Evolutionary conservation across 1,284 basidiomycete genomes (phyloP).

Genomic region (Meira nashicola): DNA sequence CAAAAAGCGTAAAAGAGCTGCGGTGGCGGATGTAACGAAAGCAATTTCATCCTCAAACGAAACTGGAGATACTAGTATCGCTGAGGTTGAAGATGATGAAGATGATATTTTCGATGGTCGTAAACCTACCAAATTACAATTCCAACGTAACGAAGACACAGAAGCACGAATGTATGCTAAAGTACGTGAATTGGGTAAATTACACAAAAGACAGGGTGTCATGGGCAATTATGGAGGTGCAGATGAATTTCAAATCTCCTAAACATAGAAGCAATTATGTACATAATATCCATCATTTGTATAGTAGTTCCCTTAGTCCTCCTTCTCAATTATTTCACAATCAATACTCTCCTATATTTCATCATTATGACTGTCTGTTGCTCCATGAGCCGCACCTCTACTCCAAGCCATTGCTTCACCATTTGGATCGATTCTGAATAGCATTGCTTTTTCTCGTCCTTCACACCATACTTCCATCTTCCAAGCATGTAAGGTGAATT

Average conservation of each 20-base stretch:
- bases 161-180: constrained; percentile 82
- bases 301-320: too few relatives aligned
- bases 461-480: constrained; percentile 2
- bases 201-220: constrained; percentile 72
- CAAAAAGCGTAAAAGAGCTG: constrained; percentile 60
- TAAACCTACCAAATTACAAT: constrained; percentile 12
- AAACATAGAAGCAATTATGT: too few relatives aligned
- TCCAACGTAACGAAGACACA: constrained; percentile 57
- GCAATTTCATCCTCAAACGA: neutral
- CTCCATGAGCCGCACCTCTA: neutral
- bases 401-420: constrained; percentile 5
- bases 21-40: neutral
- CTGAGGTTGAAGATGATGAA: constrained; percentile 11
- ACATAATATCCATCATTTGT: too few relatives aligned
- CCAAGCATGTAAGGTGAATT: neutral
- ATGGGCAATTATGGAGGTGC: constrained; percentile 66
- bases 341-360: neutral
- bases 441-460: constrained; percentile 8
- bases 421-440: constrained; percentile 1
- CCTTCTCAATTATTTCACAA: neutral
- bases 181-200: constrained; percentile 76
- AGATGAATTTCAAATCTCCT: constrained; percentile 48
- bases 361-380: neutral
- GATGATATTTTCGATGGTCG: constrained; percentile 15
- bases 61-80: neutral